Percentiles rank a stretch among this genome's conserved stretches.
phyloP scores from a whole-genome alignment of 2,329 filamentous ascomycete species.

The Pseudocercospora macadamiae region DNA sequence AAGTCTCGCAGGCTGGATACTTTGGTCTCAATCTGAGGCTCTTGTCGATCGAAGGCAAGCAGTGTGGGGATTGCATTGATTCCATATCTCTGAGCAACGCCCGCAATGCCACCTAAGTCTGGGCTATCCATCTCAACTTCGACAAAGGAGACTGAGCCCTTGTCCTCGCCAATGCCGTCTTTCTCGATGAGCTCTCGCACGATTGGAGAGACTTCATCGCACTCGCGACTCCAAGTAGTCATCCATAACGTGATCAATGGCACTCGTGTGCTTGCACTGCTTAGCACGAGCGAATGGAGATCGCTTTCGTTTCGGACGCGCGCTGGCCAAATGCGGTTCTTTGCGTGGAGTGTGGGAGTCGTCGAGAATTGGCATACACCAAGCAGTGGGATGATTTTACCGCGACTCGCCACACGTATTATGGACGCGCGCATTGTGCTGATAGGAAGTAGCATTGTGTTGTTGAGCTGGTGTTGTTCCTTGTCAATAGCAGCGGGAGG shows the following conservation, averaged over 20 bases:
- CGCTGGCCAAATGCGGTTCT: slow-evolving; percentile 40
- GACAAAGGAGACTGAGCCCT: slow-evolving; percentile 51
- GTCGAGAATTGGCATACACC: slow-evolving; percentile 28
- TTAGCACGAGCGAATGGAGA: slow-evolving; percentile 51
- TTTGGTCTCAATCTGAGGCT: slow-evolving; percentile 53
- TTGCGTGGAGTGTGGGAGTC: slow-evolving; percentile 23
- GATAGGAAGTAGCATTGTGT: not conserved
- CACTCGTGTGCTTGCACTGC: slow-evolving; percentile 48
- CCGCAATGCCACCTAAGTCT: slow-evolving; percentile 42
- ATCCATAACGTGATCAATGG: slow-evolving; percentile 56
- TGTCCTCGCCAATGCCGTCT: slow-evolving; percentile 48
- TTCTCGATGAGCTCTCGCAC: slow-evolving; percentile 47
- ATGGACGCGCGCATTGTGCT: not conserved
- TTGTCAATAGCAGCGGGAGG: not conserved
- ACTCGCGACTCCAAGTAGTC: slow-evolving; percentile 52
- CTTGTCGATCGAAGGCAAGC: slow-evolving; percentile 53
- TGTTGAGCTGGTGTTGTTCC: not conserved
- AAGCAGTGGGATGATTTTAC: not conserved
- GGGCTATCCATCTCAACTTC: slow-evolving; percentile 54
- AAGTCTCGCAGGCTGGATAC: slow-evolving; percentile 49
- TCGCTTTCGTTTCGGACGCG: slow-evolving; percentile 53
- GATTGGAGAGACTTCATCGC: slow-evolving; percentile 47
- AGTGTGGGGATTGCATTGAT: slow-evolving; percentile 54
- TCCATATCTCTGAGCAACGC: slow-evolving; percentile 46
- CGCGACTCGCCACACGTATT: not conserved